Base-by-base conservation (phyloP, 116 monocot species). In the Trichopus zeylanicus region DNA sequence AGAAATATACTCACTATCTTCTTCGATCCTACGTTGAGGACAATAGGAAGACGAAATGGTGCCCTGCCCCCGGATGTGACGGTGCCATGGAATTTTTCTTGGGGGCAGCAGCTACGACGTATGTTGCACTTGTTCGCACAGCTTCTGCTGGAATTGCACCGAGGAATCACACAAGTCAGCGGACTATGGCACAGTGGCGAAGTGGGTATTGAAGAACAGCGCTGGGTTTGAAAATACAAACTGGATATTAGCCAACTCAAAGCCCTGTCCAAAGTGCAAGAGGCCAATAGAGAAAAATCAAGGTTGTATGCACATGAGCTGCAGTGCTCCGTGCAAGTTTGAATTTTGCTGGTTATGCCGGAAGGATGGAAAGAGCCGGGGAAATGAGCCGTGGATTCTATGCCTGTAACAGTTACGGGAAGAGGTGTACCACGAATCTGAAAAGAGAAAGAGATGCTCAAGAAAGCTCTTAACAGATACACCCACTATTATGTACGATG, bases 31-130 rank as follows among this genome's bases (percentile, higher is more conserved):
- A 33, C 8, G n/a, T n/a, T n/a, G n/a, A n/a, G n/a, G n/a, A n/a
- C n/a, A n/a, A n/a, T n/a, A n/a, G n/a, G n/a, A n/a, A 70, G 70
- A 64, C 57, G 48, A 71, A 71, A 49, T 71, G 71, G 71, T 64
- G 70, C 18, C 71, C 71, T 51, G 63, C 63, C 27, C 71, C 71
- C 37, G 64, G 64, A n/a, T 71, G 71, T 51, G 51, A 57, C 2
- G 57, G 20, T 64, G 63, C 71, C 4, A 51, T 71, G 8, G 46
- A 57, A 5, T 64, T 63, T 31, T 48, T 47, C 23, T 27, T 71
- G 48, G 54, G 57, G 53, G 51, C 38, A 46, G 33, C n/a, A 64
- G 30, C 63, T 71, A 63, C 55, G 71, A 71, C 42, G 71, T 71
- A 49, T 28, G 51, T 29, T 71, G 71, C 32, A 38, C 19, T 18